Evolutionary conservation across 768 basidiomycete genomes (phyloP).

Genomic region (Nidularia pulvinata): DNA sequence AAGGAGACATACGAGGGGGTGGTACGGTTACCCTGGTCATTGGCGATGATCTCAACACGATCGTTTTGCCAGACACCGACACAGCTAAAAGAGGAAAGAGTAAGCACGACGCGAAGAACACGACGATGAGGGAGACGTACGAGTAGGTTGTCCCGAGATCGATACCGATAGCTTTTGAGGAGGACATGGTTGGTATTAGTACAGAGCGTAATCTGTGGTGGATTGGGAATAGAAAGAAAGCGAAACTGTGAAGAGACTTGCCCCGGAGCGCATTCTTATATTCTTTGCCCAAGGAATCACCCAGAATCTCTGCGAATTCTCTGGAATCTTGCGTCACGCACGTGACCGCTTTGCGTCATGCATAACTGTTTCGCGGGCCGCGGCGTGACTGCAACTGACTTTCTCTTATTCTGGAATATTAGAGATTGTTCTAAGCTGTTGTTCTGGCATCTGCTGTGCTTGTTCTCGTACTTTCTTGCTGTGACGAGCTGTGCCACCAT

Average conservation of each 20-base stretch:
- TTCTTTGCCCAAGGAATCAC: constrained; percentile 26
- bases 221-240: constrained; percentile 3
- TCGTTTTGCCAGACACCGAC: constrained; percentile 99
- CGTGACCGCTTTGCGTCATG: constrained; percentile 27
- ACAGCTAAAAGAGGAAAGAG: constrained; percentile 54
- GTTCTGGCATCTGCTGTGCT: too few species aligned
- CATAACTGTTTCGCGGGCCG: not conserved
- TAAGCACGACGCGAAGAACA: constrained; percentile 4
- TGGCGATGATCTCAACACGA: constrained; percentile 98
- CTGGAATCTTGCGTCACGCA: constrained; percentile 39
- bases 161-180: constrained; percentile 86
- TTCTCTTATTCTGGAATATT: too few species aligned
- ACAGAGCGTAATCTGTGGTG: constrained; percentile 3
- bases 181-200: constrained; percentile 36
- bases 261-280: constrained; percentile 24
- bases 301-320: constrained; percentile 42
- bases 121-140: constrained; percentile 38
- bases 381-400: too few species aligned
- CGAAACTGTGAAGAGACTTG: not conserved
- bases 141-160: constrained; percentile 94
- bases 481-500: too few species aligned
- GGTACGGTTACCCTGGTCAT: constrained; percentile 94
- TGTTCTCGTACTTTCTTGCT: too few species aligned
- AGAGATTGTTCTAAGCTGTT: too few species aligned
- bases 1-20: constrained; percentile 97